Evolutionary conservation across 2,329 filamentous ascomycete species (phyloP), one percentile per base, ranked within the genome.

Genomic region (Furcasterigmium sp.): DNA sequence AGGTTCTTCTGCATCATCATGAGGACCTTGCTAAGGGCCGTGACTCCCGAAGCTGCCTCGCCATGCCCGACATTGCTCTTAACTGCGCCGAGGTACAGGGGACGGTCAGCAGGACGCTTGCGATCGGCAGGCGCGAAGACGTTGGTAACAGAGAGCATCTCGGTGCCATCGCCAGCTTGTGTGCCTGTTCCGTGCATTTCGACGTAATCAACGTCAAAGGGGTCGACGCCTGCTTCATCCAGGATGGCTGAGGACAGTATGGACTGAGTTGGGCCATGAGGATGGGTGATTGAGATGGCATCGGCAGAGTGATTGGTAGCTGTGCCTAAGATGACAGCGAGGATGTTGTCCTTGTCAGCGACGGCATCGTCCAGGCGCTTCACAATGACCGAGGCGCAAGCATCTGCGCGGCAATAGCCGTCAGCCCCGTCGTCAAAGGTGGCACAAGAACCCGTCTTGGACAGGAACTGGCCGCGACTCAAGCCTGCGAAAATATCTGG

Each of bases 121-220:
- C 67, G 64, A 20, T 69, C 57, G 1, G 66, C 64, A 5, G 74
- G 72, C 1, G 73, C 72, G 49, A 72, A 77, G 7, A 72, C 65
- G 39, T 70, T 63, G 3, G 82, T 80, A 39, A 94, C 85, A 0
- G 84, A 89, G 1, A 80, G 72, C 84, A 91, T 91, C 60, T 95
- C 90, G 4, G 81, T 85, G 8, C 81, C 82, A 56, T 95, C 89
- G 47, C 87, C 89, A 25, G 85, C 87, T 61, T 93, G 87, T 0
- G 87, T 95, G 25, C 89, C 89, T 3, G 89, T 95, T 13, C 87
- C 89, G 60, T 95, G 88, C 82, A 93, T 89, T 64, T 94, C 89
- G 8, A 95, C 82, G 56, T 91, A 94, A 61, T 82, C 82, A 39
- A 95, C 76, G 49, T 91, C 85, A 40, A 81, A 75, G 2, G 87